Conservation (phyloP, 31 red algal species). For the Porphyra umbilicalis region DNA sequence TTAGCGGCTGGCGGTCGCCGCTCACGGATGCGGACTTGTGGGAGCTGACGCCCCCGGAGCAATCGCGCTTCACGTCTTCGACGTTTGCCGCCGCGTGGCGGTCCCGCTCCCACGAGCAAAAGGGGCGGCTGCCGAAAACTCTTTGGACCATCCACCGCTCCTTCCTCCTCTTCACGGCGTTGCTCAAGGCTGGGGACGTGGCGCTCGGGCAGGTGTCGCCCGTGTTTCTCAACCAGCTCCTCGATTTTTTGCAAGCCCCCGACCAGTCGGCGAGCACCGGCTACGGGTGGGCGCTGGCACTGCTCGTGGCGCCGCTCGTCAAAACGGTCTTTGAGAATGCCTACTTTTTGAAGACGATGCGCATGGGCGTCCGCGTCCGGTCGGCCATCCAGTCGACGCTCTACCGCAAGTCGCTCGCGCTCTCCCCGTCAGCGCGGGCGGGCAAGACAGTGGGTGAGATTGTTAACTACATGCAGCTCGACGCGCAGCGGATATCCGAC, state of each 20-base stretch:
- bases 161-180: constrained; percentile 20
- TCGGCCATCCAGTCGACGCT: constrained; percentile 58
- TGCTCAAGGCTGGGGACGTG: constrained; percentile 68
- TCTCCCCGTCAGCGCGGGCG: constrained; percentile 67
- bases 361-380: constrained; percentile 73
- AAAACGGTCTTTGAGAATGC: constrained; percentile 73
- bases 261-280: constrained; percentile 17
- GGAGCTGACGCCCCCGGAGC: constrained; percentile 48
- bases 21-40: constrained; percentile 66
- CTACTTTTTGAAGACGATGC: constrained; percentile 70
- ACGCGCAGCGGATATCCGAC: constrained; percentile 76
- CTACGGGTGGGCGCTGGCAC: constrained; percentile 35
- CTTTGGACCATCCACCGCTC: constrained; percentile 26
- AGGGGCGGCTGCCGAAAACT: neutral
- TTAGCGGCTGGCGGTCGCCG: constrained; percentile 52
- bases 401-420: constrained; percentile 79
- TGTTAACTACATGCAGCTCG: constrained; percentile 92
- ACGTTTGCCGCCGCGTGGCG: constrained; percentile 29
- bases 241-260: constrained; percentile 17
- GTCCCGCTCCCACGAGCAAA: neutral
- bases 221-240: constrained; percentile 55
- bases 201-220: constrained; percentile 45
- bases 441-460: constrained; percentile 80
- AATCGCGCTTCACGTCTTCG: constrained; percentile 17
- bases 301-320: constrained; percentile 55